Conservation (phyloP, 1,284 basidiomycete genomes). For the Marasmius oreades region DNA sequence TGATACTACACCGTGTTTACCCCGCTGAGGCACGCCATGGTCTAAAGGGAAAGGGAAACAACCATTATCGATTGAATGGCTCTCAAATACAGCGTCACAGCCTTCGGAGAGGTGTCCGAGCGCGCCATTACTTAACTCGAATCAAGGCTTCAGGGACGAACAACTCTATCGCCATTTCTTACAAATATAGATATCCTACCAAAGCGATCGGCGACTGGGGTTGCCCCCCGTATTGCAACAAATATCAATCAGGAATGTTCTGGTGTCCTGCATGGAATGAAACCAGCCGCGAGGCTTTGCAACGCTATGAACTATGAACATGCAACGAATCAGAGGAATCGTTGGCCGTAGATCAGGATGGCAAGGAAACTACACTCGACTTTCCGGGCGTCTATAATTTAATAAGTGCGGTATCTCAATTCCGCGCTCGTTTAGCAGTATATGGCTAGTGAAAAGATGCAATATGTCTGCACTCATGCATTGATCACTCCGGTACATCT, state of each 20-base stretch:
- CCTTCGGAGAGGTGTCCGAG: constrained; percentile 65
- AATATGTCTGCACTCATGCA: no score
- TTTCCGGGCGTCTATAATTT: no score
- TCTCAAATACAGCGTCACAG: constrained; percentile 57
- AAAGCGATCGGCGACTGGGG: constrained; percentile 49
- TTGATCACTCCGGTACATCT: no score
- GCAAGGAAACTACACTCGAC: constrained; percentile 30
- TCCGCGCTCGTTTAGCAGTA: no score
- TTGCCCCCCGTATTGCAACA: constrained; percentile 64
- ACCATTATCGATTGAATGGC: constrained; percentile 49
- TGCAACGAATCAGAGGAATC: constrained; percentile 43
- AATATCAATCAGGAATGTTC: constrained; percentile 63
- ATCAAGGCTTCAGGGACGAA: no score
- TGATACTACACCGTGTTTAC: constrained; percentile 71
- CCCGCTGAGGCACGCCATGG: constrained; percentile 73
- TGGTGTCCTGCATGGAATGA: constrained; percentile 38
- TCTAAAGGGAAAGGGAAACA: constrained; percentile 38
- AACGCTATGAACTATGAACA: constrained; percentile 39
- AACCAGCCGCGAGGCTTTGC: constrained; percentile 32
- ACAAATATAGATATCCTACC: constrained; percentile 45
- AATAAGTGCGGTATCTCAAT: no score
- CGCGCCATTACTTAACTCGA: constrained; percentile 44
- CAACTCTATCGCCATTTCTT: no score
- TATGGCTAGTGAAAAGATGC: no score
- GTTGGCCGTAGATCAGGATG: constrained; percentile 54